Percentiles rank a stretch among this genome's conserved stretches.
phyloP scores from a whole-genome alignment of 108 stramenopile genomes.

The Discostella pseudostelligera region DNA sequence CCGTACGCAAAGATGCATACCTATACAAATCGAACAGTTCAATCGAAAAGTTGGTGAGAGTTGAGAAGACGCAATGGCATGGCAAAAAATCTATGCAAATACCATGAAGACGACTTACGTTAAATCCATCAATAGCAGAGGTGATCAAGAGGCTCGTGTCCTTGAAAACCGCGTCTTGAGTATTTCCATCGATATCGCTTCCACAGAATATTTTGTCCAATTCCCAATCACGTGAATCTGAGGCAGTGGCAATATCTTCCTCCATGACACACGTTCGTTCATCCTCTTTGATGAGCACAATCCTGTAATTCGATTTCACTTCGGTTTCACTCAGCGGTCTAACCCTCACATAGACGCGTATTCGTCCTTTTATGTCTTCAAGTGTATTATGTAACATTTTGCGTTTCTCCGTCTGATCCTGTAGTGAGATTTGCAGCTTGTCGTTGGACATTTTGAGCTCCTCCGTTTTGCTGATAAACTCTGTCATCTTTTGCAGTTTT shows the following conservation, averaged over 20 bases:
- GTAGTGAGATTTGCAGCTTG: constrained; percentile 46
- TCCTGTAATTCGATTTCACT: constrained; percentile 21
- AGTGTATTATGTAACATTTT: constrained; percentile 67
- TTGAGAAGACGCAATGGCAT: not conserved
- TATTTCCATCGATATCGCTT: constrained; percentile 34
- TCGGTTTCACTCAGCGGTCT: constrained; percentile 55
- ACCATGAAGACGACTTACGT: constrained; percentile 54
- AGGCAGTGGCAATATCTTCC: constrained; percentile 26
- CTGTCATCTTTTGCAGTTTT: constrained; percentile 29
- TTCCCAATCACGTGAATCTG: constrained; percentile 51
- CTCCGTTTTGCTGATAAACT: constrained; percentile 37
- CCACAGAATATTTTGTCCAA: constrained; percentile 68
- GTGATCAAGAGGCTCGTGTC: constrained; percentile 59
- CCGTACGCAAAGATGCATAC: constrained; percentile 49
- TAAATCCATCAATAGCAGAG: constrained; percentile 77
- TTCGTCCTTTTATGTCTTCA: constrained; percentile 70
- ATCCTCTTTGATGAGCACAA: constrained; percentile 40
- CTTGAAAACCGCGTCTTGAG: constrained; percentile 63
- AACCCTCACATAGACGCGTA: constrained; percentile 67
- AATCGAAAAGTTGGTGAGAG: not conserved
- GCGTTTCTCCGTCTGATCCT: constrained; percentile 52
- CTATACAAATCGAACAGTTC: not conserved
- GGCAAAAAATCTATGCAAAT: not conserved
- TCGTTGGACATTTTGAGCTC: constrained; percentile 47
- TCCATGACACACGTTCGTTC: constrained; percentile 42